These are phyloP conservation scores for Penicillium sp. DNA, from an alignment of 2,329 filamentous ascomycete genomes.

Conservation along the genomic window DNA sequence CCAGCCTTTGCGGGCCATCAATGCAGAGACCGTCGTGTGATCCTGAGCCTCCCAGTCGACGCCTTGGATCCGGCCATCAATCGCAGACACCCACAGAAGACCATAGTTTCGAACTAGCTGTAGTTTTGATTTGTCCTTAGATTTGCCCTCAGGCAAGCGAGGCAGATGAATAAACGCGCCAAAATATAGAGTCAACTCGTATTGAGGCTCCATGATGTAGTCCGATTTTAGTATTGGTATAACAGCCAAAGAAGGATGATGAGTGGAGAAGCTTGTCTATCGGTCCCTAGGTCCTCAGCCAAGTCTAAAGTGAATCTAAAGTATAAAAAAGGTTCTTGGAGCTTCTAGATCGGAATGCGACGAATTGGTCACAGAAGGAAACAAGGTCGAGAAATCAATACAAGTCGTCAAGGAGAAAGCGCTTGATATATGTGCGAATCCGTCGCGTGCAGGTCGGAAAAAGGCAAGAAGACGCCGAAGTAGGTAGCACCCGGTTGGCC, in stretches of 20 bases:
- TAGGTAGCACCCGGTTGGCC: not conserved
- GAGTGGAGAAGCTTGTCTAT: not conserved
- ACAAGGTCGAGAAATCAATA: not conserved
- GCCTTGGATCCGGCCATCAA: constrained; percentile 35
- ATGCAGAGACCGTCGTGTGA: constrained; percentile 23
- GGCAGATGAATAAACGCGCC: constrained; percentile 63
- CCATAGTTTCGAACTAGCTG: constrained; percentile 54
- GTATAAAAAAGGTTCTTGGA: not conserved
- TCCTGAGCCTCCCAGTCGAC: constrained; percentile 34
- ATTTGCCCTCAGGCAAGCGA: constrained; percentile 23
- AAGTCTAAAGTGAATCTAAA: not conserved
- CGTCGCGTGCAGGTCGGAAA: not conserved
- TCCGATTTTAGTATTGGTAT: not conserved
- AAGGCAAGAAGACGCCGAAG: not conserved
- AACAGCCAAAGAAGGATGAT: not conserved
- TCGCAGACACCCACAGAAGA: constrained; percentile 36
- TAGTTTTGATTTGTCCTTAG: constrained; percentile 40
- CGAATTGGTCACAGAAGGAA: not conserved
- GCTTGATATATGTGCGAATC: not conserved
- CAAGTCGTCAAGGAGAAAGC: not conserved
- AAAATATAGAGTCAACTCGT: constrained; percentile 51
- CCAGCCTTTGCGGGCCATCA: constrained; percentile 38
- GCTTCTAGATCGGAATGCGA: not conserved
- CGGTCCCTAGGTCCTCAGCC: not conserved
- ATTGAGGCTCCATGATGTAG: constrained; percentile 9